These are phyloP conservation scores for Firmiana major DNA, from an alignment of 345 rosid species.

Conservation along the genomic window DNA sequence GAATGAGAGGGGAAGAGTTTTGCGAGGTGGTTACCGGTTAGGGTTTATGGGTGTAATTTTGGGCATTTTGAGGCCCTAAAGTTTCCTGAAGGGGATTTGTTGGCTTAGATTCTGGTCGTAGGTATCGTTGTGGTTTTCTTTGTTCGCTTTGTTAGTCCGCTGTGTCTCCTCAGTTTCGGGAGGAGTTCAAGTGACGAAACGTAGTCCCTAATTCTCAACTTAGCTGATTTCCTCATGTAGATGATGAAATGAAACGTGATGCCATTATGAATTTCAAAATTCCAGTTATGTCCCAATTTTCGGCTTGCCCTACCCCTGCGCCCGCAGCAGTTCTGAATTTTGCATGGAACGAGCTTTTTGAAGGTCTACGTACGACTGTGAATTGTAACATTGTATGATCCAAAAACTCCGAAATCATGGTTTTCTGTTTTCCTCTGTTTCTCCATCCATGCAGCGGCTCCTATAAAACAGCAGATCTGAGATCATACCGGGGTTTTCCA, in stretches of 20 bases:
- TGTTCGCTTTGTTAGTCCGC: no score
- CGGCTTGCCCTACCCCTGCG: not conserved
- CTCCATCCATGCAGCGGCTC: not conserved
- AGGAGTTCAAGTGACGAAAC: not conserved
- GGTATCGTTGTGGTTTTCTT: not conserved
- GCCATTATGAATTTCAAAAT: not conserved
- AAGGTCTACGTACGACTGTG: not conserved
- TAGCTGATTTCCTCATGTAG: no score
- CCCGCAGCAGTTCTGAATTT: not conserved
- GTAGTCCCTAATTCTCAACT: not conserved
- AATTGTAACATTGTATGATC: not conserved
- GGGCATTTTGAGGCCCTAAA: slow-evolving; percentile 18
- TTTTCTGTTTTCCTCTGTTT: not conserved
- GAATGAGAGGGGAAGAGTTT: not conserved
- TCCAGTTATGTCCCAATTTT: slow-evolving; percentile 9
- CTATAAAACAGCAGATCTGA: not conserved
- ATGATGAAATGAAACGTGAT: not conserved
- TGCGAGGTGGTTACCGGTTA: slow-evolving; percentile 21
- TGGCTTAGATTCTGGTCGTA: not conserved
- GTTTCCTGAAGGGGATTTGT: not conserved
- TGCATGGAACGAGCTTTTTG: not conserved
- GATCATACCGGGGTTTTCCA: not conserved
- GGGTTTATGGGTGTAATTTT: slow-evolving; percentile 36
- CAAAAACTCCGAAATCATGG: not conserved
- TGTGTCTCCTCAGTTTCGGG: slow-evolving; percentile 22